Conservation (phyloP, 2,329 filamentous ascomycete genomes). For the Stagonosporopsis chrysanthemi region DNA sequence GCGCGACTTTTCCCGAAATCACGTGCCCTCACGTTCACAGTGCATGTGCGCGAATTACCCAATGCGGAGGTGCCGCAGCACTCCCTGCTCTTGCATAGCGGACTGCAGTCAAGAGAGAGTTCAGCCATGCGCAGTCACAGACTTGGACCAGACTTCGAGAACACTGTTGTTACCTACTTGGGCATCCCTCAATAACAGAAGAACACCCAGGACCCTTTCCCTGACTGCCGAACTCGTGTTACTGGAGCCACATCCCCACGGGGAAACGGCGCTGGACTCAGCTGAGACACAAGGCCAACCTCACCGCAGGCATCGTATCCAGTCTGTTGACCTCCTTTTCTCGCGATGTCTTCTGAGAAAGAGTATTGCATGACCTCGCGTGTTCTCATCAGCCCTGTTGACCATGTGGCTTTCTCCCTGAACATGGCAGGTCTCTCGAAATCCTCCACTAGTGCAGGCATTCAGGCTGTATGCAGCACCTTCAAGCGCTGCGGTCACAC, state of each 20-base stretch:
- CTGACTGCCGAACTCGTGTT: neutral
- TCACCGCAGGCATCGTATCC: neutral
- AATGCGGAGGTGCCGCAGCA: conserved; percentile 13
- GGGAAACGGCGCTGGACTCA: neutral
- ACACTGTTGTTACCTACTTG: conserved; percentile 1
- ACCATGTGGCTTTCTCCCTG: no score
- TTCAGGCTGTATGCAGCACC: no score
- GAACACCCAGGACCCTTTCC: neutral
- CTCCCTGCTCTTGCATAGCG: neutral
- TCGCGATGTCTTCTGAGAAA: neutral
- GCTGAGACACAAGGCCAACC: neutral
- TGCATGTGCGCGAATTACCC: conserved; percentile 10
- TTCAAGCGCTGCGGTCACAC: no score
- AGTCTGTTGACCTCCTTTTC: neutral
- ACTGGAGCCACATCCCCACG: neutral
- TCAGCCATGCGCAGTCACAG: neutral
- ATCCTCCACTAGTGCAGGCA: no score
- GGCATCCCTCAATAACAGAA: neutral
- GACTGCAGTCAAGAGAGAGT: neutral
- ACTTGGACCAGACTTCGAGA: conserved; percentile 2
- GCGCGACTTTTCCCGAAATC: conserved; percentile 5
- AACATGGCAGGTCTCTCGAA: no score
- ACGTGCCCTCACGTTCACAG: conserved; percentile 12
- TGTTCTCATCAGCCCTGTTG: no score
- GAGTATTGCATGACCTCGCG: no score